Evolutionary conservation across 2,329 filamentous ascomycete species (phyloP).

Genomic region (Aspergillus felis): DNA sequence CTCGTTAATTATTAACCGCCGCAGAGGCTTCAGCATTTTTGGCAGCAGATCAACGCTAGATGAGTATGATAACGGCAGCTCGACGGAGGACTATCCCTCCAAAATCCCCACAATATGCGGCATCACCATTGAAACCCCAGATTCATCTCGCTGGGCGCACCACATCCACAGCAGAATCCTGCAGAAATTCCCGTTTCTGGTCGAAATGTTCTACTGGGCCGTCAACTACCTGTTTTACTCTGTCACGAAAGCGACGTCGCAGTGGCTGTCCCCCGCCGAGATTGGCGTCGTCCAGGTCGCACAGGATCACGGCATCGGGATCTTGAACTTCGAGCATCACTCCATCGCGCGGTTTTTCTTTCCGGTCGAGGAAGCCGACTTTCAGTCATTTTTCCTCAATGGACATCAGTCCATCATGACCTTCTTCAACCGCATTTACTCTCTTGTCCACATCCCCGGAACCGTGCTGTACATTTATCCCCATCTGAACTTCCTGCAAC

Average conservation of each 20-base stretch:
- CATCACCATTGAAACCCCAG: conserved; percentile 51
- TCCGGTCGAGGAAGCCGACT: conserved; percentile 40
- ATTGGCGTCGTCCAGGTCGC: conserved; percentile 47
- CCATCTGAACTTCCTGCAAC: background rate
- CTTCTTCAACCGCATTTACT: conserved; percentile 48
- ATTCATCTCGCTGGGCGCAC: conserved; percentile 58
- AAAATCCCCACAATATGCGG: conserved; percentile 36
- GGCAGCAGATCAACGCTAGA: conserved; percentile 14
- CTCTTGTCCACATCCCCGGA: conserved; percentile 50
- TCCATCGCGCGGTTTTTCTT: conserved; percentile 39
- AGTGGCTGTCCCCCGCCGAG: conserved; percentile 48
- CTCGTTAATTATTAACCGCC: conserved; percentile 48
- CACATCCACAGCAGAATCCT: conserved; percentile 60
- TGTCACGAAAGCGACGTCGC: conserved; percentile 52
- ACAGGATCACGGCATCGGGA: conserved; percentile 41
- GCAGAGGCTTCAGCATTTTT: conserved; percentile 43
- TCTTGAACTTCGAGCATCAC: conserved; percentile 44
- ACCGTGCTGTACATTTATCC: conserved; percentile 47
- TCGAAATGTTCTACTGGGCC: conserved; percentile 73
- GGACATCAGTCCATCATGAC: conserved; percentile 42
- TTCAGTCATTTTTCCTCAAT: conserved; percentile 44
- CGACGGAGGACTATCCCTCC: conserved; percentile 4
- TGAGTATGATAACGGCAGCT: conserved; percentile 1
- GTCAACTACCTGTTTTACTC: conserved; percentile 63
- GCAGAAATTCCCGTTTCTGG: conserved; percentile 64